These are phyloP conservation scores for Diaporthe vaccinii DNA, from an alignment of 2,329 filamentous ascomycete genomes.

Conservation along the genomic window DNA sequence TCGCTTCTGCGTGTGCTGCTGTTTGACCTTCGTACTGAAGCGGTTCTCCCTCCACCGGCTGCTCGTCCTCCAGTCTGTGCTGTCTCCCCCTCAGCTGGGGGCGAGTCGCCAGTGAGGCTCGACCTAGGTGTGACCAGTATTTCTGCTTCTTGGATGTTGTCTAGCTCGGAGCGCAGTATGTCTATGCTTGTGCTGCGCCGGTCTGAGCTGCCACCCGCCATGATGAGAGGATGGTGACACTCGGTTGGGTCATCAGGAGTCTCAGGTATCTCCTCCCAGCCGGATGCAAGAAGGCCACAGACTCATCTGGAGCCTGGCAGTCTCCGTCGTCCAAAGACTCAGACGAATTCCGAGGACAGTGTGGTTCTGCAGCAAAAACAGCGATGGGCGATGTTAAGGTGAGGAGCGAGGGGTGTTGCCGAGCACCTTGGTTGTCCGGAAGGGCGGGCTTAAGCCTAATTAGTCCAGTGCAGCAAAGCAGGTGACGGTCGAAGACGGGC, in stretches of 20 bases:
- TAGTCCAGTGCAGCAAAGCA: conserved; percentile 7
- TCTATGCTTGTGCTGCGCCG: conserved; percentile 40
- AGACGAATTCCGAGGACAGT: background rate
- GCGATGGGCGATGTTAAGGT: background rate
- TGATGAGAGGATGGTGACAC: conserved; percentile 36
- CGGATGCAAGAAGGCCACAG: background rate
- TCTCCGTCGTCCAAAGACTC: background rate
- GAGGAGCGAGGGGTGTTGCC: background rate
- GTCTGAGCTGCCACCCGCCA: conserved; percentile 43
- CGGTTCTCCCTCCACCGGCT: conserved; percentile 8
- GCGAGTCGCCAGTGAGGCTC: background rate
- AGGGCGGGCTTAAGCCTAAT: background rate
- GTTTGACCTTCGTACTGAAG: conserved; percentile 11
- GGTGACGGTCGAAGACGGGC: conserved; percentile 5
- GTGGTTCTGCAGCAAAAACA: background rate
- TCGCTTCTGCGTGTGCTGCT: conserved; percentile 36
- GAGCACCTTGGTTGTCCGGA: background rate
- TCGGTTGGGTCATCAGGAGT: conserved; percentile 1
- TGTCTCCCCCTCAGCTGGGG: background rate
- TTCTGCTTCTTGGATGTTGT: conserved; percentile 45
- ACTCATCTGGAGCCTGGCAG: conserved; percentile 15
- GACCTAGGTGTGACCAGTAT: conserved; percentile 23
- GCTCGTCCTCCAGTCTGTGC: conserved; percentile 34
- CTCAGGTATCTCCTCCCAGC: background rate
- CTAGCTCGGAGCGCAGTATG: conserved; percentile 45